Conservation (phyloP, 805 yeast species). For the Brettanomyces naardenensis region DNA sequence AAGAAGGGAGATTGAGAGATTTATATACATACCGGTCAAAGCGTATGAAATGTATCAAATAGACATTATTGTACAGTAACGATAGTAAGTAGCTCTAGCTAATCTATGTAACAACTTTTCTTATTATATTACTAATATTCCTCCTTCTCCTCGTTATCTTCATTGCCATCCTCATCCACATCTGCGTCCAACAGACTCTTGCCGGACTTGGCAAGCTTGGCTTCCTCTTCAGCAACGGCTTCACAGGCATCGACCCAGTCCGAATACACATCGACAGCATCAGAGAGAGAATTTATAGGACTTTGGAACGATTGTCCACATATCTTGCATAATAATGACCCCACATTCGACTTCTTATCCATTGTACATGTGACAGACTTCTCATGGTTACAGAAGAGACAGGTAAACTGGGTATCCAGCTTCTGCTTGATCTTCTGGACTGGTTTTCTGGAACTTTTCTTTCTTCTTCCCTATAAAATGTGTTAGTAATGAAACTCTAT, state of each 20-base stretch:
- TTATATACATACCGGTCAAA: too few species aligned
- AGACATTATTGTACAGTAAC: too few species aligned
- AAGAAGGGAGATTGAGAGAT: neutral
- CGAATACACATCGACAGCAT: slow-evolving; percentile 90
- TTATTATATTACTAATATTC: neutral
- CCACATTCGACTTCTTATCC: slow-evolving; percentile 81
- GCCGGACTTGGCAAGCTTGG: slow-evolving; percentile 17
- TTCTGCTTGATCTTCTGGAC: slow-evolving; percentile 68
- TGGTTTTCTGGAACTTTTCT: slow-evolving; percentile 78
- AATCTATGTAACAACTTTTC: too few species aligned
- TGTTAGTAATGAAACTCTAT: neutral
- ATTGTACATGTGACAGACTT: slow-evolving; percentile 80
- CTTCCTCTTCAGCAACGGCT: slow-evolving; percentile 66
- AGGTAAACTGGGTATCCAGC: slow-evolving; percentile 76
- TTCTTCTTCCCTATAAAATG: slow-evolving; percentile 42
- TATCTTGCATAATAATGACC: slow-evolving; percentile 79
- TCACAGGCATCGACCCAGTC: slow-evolving; percentile 98
- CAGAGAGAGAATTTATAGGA: slow-evolving; percentile 72
- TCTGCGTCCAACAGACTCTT: slow-evolving; percentile 17
- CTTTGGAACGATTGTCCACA: slow-evolving; percentile 94
- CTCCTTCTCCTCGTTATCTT: slow-evolving; percentile 1
- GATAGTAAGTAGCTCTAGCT: too few species aligned
- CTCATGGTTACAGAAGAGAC: slow-evolving; percentile 94
- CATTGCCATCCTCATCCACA: slow-evolving; percentile 10
- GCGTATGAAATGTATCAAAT: too few species aligned